Base-by-base conservation (phyloP, 345 rosid genomes). In the Salix suchowensis region DNA sequence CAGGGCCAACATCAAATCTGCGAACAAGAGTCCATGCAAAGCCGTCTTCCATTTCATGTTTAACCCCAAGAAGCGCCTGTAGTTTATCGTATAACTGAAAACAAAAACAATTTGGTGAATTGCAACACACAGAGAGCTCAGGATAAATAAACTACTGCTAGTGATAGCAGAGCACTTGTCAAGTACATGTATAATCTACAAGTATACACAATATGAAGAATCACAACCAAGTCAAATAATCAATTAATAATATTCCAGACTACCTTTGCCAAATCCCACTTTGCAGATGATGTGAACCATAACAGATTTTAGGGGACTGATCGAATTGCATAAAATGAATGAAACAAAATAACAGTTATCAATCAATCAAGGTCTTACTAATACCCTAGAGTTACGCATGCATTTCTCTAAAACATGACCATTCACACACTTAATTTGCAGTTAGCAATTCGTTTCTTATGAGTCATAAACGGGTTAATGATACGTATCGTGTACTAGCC, bases 11-110 rank as follows among this genome's bases (percentile, higher is more conserved):
- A 78, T 87, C 92, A 85, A 73, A 91, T 40, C 94, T 93, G 40
- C 78, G 93, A 74, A 91, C 81, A 71, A 95, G 84, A 74, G 91
- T 82, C 91, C 96, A 95, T n/a, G 98, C 85, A 81, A 87, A 95
- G 40, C 98, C 98, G 50, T 85, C 97, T 77, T 88, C 92, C 72
- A 93, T 54, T 82, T 89, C 87, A 81, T 93, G 94, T 79, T 87
- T 89, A 65, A 95, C 96, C 82, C 98, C 98, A 60, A 95, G 82
- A 77, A 91, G 90, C 78, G 70, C 80, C 80, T 89, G 86, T 68
- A 92, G 79, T 75, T 85, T 85, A 72, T 81, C 85, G 74, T 80
- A 86, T 71, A 93, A 65, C 99, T 95, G 87, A 44, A 77, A 54
- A 16, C 50, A 71, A 30, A 32, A 46, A 46, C 28, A 46, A 18